A percentile compares a stretch with the other conserved stretches of the same genome.
Conservation (phyloP, 2,329 filamentous ascomycete genomes). For the Fusarium siculi region DNA sequence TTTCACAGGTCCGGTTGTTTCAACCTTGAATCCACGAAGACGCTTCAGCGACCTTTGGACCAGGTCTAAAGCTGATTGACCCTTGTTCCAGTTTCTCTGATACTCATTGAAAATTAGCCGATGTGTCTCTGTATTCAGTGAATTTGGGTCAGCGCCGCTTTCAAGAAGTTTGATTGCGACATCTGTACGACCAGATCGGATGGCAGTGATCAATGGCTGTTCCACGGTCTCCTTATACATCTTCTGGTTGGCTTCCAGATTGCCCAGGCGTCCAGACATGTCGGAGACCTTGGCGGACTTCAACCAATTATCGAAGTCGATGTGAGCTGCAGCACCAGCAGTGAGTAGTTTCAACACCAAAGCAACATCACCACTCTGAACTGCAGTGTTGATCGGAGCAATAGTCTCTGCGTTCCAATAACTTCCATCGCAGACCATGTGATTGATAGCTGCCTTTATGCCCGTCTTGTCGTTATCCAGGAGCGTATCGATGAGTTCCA, state of each 20-base stretch:
- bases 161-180: conserved; percentile 69
- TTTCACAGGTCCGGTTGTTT: conserved; percentile 21
- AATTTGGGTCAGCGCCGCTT: conserved; percentile 73
- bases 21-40: conserved; percentile 57
- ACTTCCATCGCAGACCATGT: conserved; percentile 60
- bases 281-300: conserved; percentile 62
- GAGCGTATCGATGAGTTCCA: conserved; percentile 60
- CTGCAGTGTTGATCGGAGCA: conserved; percentile 68
- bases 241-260: conserved; percentile 59
- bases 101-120: conserved; percentile 49
- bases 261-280: conserved; percentile 47
- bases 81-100: conserved; percentile 49
- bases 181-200: conserved; percentile 53
- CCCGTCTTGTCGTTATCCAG: conserved; percentile 68
- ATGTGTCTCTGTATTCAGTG: conserved; percentile 57
- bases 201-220: conserved; percentile 76
- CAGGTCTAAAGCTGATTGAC: conserved; percentile 68
- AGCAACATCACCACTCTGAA: conserved; percentile 61
- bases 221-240: conserved; percentile 59
- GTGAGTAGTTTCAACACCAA: conserved; percentile 71
- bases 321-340: conserved; percentile 66
- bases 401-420: conserved; percentile 50
- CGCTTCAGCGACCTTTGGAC: conserved; percentile 63
- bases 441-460: conserved; percentile 72
- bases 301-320: conserved; percentile 73